Evolutionary conservation across 2,329 filamentous ascomycete genomes (phyloP).

Genomic region (Didymella sp.): DNA sequence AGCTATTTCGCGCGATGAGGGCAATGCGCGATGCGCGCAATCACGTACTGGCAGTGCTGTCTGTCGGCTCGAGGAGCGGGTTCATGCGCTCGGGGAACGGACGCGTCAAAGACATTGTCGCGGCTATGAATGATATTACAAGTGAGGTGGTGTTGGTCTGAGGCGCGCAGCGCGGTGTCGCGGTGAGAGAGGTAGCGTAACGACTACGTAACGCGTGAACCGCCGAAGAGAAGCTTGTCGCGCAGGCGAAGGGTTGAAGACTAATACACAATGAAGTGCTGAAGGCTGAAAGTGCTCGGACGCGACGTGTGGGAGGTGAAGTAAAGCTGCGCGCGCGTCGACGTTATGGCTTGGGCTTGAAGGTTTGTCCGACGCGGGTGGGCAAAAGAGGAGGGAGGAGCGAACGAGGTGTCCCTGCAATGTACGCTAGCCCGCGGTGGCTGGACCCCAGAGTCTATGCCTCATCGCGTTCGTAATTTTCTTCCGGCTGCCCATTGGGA

Average conservation of each 20-base stretch:
- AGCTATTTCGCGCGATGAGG: conserved; percentile 33
- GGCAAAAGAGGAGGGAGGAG: conserved; percentile 24
- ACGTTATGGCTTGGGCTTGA: conserved; percentile 13
- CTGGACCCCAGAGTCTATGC: conserved; percentile 9
- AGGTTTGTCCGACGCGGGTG: conserved; percentile 13
- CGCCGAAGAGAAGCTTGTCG: conserved; percentile 9
- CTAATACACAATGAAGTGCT: conserved; percentile 17
- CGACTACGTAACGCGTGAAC: conserved; percentile 17
- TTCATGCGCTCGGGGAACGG: conserved; percentile 68
- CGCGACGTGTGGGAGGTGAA: conserved; percentile 12
- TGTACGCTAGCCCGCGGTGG: conserved; percentile 9
- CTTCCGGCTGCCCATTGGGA: conserved; percentile 6
- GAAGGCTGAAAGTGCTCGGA: conserved; percentile 4
- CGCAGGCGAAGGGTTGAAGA: conserved; percentile 5
- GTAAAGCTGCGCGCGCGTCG: conserved; percentile 16
- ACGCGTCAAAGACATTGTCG: conserved; percentile 50
- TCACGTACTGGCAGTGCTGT: conserved; percentile 68
- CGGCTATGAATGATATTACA: conserved; percentile 23
- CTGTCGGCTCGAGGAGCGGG: conserved; percentile 67
- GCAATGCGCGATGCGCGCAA: conserved; percentile 33
- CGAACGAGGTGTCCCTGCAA: conserved; percentile 9
- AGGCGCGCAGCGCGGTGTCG: conserved; percentile 36
- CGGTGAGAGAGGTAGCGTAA: conserved; percentile 15
- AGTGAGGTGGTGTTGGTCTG: conserved; percentile 20
- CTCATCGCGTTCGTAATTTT: conserved; percentile 12